Evolutionary conservation across 441 rosid genomes (phyloP).

Genomic region (Gossypium schwendimanii): DNA sequence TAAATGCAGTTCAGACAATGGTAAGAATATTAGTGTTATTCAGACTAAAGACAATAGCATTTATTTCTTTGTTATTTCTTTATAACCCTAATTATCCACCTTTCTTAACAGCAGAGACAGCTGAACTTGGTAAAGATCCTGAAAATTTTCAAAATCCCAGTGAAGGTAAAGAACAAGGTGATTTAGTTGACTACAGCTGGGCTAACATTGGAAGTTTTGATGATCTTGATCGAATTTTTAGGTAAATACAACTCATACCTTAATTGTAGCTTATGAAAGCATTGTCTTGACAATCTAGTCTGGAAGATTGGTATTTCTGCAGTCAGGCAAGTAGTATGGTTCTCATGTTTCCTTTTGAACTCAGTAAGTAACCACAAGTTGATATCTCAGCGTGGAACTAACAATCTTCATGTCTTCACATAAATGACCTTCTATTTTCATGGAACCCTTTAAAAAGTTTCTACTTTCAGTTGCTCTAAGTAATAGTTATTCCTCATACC

Average conservation of each 20-base stretch:
- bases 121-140: conserved; percentile 46
- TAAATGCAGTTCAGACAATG: conserved; percentile 36
- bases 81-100: conserved; percentile 11
- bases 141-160: conserved; percentile 45
- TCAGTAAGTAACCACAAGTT: neutral
- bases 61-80: neutral
- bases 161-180: conserved; percentile 63
- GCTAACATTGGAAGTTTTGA: conserved; percentile 91
- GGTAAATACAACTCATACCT: conserved; percentile 46
- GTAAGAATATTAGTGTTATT: conserved; percentile 26
- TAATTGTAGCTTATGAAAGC: conserved; percentile 1
- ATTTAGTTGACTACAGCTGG: conserved; percentile 84
- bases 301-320: conserved; percentile 7
- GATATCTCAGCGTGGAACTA: neutral
- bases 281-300: neutral
- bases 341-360: neutral
- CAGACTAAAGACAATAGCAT: conserved; percentile 7
- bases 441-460: neutral
- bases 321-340: neutral
- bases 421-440: neutral
- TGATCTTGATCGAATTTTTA: conserved; percentile 87
- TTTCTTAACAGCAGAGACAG: conserved; percentile 38
- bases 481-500: neutral
- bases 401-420: neutral
- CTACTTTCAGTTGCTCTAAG: neutral